Conservation (phyloP, 2,329 filamentous ascomycete genomes). For the Fusarium sp. region DNA sequence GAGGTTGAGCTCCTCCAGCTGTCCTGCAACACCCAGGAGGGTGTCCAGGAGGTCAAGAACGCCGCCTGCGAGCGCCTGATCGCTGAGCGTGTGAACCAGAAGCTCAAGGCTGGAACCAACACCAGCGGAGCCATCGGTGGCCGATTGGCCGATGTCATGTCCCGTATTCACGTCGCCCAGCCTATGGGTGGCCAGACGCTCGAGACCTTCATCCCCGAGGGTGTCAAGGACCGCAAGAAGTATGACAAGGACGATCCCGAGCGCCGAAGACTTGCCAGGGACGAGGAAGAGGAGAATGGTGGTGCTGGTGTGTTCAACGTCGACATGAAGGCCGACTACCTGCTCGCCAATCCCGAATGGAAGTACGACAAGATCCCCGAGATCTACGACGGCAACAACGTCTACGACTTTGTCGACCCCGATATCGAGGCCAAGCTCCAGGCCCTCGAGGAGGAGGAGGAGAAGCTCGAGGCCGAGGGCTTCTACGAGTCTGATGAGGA, state of each 20-base stretch:
- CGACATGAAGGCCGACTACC: constrained; percentile 87
- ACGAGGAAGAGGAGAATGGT: constrained; percentile 90
- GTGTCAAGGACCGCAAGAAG: constrained; percentile 80
- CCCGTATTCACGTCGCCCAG: constrained; percentile 95
- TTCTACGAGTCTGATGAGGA: constrained; percentile 89
- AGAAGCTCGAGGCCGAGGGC: constrained; percentile 87
- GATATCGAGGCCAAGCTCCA: constrained; percentile 95
- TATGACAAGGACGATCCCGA: constrained; percentile 92
- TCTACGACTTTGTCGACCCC: constrained; percentile 96
- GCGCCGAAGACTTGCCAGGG: constrained; percentile 79
- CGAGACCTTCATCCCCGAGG: constrained; percentile 90
- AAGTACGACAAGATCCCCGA: constrained; percentile 97
- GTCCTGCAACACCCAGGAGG: constrained; percentile 94
- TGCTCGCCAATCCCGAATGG: constrained; percentile 90
- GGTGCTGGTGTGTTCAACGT: constrained; percentile 96
- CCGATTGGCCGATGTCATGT: constrained; percentile 87
- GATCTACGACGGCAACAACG: constrained; percentile 93
- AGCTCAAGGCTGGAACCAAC: constrained; percentile 90
- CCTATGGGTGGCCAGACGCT: constrained; percentile 82
- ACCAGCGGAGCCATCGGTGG: constrained; percentile 79
- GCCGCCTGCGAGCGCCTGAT: constrained; percentile 92
- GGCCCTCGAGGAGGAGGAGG: constrained; percentile 94
- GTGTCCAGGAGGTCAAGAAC: constrained; percentile 94
- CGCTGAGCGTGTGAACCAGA: constrained; percentile 92
- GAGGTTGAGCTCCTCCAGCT: constrained; percentile 94